A percentile compares a stretch with the other conserved stretches of the same genome.
Conservation (phyloP, 78 protist species). For the Chrysochromulina tobinii region DNA sequence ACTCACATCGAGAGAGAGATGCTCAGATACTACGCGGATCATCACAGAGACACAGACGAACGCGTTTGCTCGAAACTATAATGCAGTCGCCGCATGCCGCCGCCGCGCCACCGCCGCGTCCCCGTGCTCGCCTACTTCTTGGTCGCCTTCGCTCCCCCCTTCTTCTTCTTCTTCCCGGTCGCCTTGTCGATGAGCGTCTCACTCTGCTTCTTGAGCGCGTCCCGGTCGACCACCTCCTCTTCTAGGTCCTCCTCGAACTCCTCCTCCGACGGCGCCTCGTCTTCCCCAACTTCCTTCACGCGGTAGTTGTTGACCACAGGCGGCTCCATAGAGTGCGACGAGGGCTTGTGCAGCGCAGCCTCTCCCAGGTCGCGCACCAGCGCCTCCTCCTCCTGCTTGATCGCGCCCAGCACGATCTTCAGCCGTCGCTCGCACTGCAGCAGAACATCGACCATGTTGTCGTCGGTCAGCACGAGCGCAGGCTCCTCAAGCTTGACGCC, state of each 20-base stretch:
- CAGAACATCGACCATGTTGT: slow-evolving; percentile 32
- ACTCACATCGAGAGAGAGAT: too few relatives aligned
- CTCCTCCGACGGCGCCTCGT: not conserved
- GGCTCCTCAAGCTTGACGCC: not conserved
- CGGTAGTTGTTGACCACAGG: not conserved
- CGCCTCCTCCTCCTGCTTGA: slow-evolving; percentile 11
- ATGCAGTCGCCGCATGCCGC: too few relatives aligned
- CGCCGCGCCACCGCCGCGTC: too few relatives aligned
- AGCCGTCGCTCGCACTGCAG: slow-evolving; percentile 28
- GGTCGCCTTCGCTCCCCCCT: not conserved
- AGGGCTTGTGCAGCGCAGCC: not conserved
- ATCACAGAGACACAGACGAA: too few relatives aligned
- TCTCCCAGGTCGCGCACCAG: not conserved
- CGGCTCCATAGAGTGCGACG: not conserved
- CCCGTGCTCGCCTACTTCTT: not conserved
- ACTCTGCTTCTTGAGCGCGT: slow-evolving; percentile 31
- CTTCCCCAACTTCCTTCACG: not conserved
- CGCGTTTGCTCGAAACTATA: too few relatives aligned
- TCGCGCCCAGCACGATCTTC: not conserved
- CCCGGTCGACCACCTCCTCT: slow-evolving; percentile 59
- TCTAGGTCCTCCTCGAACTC: slow-evolving; percentile 45
- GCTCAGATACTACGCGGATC: too few relatives aligned
- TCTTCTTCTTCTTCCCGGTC: slow-evolving; percentile 42
- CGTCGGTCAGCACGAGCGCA: not conserved
- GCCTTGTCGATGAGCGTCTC: slow-evolving; percentile 32